A percentile compares a stretch with the other conserved stretches of the same genome.
Conservation (phyloP, 208 protist genomes). For the Leishmania tropica region DNA sequence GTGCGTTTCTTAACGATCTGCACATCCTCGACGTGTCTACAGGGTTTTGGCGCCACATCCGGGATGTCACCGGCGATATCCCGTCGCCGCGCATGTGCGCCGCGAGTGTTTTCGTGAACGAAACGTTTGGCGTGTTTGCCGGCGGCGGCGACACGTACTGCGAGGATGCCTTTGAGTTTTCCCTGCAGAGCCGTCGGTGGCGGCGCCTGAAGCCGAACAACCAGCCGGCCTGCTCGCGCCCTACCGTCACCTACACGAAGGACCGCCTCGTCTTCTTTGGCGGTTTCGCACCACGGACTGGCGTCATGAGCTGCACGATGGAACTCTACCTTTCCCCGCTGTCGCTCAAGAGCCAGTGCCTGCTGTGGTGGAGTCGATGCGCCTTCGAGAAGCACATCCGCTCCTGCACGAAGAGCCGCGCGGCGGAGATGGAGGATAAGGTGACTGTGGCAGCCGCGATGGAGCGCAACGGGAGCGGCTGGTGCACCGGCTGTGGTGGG, state of each 20-base stretch:
- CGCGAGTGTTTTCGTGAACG: conserved; percentile 46
- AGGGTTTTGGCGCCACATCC: conserved; percentile 42
- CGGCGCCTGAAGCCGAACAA: conserved; percentile 19
- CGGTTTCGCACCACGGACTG: conserved; percentile 27
- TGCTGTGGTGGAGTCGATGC: conserved; percentile 34
- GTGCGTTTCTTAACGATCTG: conserved; percentile 48
- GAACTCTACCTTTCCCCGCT: conserved; percentile 38
- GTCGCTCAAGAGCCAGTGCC: conserved; percentile 27
- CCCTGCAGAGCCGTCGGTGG: conserved; percentile 37
- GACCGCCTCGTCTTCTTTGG: conserved; percentile 56
- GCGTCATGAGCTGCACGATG: conserved; percentile 34
- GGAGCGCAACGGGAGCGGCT: conserved; percentile 3
- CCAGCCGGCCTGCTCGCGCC: conserved; percentile 49
- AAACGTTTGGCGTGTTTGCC: conserved; percentile 42
- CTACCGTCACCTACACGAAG: conserved; percentile 40
- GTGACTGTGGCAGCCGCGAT: conserved; percentile 12
- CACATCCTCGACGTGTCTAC: conserved; percentile 50
- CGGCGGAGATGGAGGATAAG: conserved; percentile 13
- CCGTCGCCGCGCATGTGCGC: conserved; percentile 48
- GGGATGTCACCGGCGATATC: conserved; percentile 15
- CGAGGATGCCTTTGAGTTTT: conserved; percentile 38
- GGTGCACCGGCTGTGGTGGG: conserved; percentile 7
- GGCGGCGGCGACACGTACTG: conserved; percentile 42
- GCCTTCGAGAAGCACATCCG: conserved; percentile 33
- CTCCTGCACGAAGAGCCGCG: conserved; percentile 19